Evolutionary conservation across 371 early-diverging fungal species (phyloP), one percentile per base, ranked within the genome.

Genomic region (Nematocida parisii): DNA sequence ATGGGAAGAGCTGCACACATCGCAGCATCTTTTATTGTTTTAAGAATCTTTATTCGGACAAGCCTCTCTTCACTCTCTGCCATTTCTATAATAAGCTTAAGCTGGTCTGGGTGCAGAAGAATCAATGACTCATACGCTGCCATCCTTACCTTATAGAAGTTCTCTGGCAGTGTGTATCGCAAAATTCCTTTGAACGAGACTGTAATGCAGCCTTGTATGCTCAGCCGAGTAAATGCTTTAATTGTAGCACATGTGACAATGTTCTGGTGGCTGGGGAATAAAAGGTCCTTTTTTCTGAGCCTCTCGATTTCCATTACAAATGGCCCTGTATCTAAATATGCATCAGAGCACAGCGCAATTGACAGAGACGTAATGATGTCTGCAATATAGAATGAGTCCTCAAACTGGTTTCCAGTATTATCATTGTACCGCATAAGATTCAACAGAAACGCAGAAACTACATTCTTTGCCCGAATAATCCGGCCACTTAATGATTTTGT

Each of bases 341-440:
- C 71, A 33, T 81, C 73, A 13, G 71, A 71, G 64, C 64, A 72
- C 15, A 82, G 47, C 54, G 71, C 83, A 60, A 83, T 67, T 24
- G 83, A 39, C 13, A 86, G 62, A 15, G 68, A 45, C 61, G 86
- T 84, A 24, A 88, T 83, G 5, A 83, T 74, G 22, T 73, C 73
- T 46, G 82, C 81, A 60, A 88, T 60, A 71, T 85, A 87, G 45
- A 71, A 84, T 6, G 84, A 70, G 83, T 88, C 88, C 55, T 85
- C 84, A 60, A 72, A 88, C 0, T 42, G 7, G 56, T 86, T 85
- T 24, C 60, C 64, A 13, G 84, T 75, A 64, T 86, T 88, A 66
- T 88, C 88, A 62, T 88, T 87, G 72, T 85, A 88, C 46, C 84
- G 82, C 39, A 88, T 71, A 66, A 86, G 81, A 71, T 86, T 88